A percentile compares a stretch with the other conserved stretches of the same genome.
Evolutionary conservation across 2,329 filamentous ascomycete species (phyloP).

Genomic region (Leptodontidium sp.): DNA sequence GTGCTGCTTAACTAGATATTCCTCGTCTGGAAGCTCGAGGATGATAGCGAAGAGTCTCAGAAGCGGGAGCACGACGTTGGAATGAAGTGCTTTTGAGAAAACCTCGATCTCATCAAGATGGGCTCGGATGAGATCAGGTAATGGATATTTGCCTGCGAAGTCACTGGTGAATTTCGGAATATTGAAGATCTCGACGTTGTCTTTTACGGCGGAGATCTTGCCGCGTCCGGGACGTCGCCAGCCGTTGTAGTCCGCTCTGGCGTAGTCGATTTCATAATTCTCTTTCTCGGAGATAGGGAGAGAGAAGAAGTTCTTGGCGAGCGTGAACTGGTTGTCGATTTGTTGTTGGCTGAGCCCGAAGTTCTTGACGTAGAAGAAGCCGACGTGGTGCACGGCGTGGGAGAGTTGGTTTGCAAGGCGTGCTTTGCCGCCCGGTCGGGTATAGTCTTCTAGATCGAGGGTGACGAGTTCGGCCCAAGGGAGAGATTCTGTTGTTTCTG

Average conservation of each 20-base stretch:
- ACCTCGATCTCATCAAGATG: slow-evolving; percentile 63
- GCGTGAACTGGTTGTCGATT: slow-evolving; percentile 67
- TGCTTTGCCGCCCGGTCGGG: slow-evolving; percentile 58
- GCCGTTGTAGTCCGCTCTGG: slow-evolving; percentile 64
- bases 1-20: slow-evolving; percentile 63
- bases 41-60: slow-evolving; percentile 68
- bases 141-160: slow-evolving; percentile 51
- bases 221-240: slow-evolving; percentile 57
- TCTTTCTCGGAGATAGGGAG: slow-evolving; percentile 66
- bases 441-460: slow-evolving; percentile 59
- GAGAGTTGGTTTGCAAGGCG: slow-evolving; percentile 59
- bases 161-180: slow-evolving; percentile 63
- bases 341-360: slow-evolving; percentile 68
- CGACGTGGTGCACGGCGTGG: slow-evolving; percentile 58
- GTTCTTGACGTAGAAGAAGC: slow-evolving; percentile 71
- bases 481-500: slow-evolving; percentile 55
- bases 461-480: slow-evolving; percentile 63
- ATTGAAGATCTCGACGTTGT: slow-evolving; percentile 68
- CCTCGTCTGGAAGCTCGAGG: slow-evolving; percentile 66
- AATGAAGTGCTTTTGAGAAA: slow-evolving; percentile 57
- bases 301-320: slow-evolving; percentile 65
- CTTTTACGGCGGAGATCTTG: slow-evolving; percentile 43
- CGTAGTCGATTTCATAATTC: slow-evolving; percentile 60
- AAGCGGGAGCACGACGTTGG: slow-evolving; percentile 63
- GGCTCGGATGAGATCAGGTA: slow-evolving; percentile 57